Evolutionary conservation across 805 yeast species (phyloP), one percentile per base, ranked within the genome.

Genomic region (Ogataea philodendri): DNA sequence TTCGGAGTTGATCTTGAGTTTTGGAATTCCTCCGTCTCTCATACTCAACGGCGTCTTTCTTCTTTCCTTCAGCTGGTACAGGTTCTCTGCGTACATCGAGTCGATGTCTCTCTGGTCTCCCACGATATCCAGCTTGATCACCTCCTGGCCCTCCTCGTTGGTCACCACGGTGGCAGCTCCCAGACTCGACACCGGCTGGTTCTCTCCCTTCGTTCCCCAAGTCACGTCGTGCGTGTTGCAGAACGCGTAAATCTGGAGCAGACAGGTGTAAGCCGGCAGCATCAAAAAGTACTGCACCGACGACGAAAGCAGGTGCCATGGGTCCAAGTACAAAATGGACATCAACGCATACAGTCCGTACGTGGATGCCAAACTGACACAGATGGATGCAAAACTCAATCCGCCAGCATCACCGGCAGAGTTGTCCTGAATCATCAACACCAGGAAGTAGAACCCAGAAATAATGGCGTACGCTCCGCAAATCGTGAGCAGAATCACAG

Each of bases 151-250:
- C 39, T 82, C 74, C 36, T 83, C 93, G 42, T 81, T 81, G 54
- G 84, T 81, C 32, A 76, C 81, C 44, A 85, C 83, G 19, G 84
- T 84, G 32, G 95, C 95, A 28, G 84, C 81, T 30, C 95, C 89
- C 22, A 81, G 67, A 42, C 76, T 82, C 45, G 76, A 76, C 13
- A 77, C 74, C 29, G 78, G 82, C 42, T 74, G 76, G 45, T 81
- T 84, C 42, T 89, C 96, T 48, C 98, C 98, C 59, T 90, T 90
- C 2, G 98, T 90, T 63, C 98, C 98, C 98, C 98, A 90, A 0
- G 96, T 84, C 32, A 93, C 96, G 68, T 90, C 98, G 63, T 90
- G 97, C 3, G 97, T 90, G 60, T 90, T 90, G 67, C 98, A 90
- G 63, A 90, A 88, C 1, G 98, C 97, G 65, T 88, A 90, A 41